Percentiles rank a stretch among this genome's conserved stretches.
phyloP scores from a whole-genome alignment of 129 eudicot genomes.

The Escallonia rubra region DNA sequence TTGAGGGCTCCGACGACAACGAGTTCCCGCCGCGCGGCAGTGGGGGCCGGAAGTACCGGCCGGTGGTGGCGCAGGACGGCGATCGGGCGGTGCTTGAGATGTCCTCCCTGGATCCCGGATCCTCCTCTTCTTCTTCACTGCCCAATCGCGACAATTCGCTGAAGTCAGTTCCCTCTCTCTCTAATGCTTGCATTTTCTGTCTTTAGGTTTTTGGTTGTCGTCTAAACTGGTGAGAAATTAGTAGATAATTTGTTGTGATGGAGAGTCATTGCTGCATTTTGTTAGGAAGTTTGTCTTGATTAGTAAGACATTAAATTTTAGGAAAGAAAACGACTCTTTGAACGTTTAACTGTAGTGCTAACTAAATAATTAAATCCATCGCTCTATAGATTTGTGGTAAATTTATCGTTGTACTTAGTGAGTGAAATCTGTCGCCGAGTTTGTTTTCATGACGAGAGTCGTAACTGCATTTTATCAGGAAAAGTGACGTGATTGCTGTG shows the following conservation, averaged over 20 bases:
- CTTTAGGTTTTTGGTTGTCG: not conserved
- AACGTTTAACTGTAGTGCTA: not conserved
- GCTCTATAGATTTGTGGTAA: too few species aligned
- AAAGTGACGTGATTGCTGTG: too few species aligned
- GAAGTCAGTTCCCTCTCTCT: not conserved
- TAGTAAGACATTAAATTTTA: not conserved
- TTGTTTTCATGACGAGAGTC: too few species aligned
- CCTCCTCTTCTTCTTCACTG: slow-evolving; percentile 39
- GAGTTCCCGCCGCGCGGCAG: slow-evolving; percentile 35
- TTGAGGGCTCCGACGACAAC: slow-evolving; percentile 57
- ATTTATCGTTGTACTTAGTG: too few species aligned
- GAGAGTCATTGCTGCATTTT: not conserved
- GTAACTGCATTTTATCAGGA: too few species aligned
- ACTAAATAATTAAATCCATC: too few species aligned
- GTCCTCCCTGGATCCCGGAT: slow-evolving; percentile 61
- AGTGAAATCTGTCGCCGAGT: too few species aligned
- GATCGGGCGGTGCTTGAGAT: slow-evolving; percentile 82
- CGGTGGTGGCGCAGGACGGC: slow-evolving; percentile 68
- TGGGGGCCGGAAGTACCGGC: slow-evolving; percentile 55
- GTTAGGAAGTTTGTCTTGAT: not conserved
- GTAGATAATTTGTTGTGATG: too few species aligned
- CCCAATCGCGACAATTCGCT: slow-evolving; percentile 9
- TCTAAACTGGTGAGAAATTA: not conserved
- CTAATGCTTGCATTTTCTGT: not conserved
- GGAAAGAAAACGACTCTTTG: not conserved